Evolutionary conservation across 2,329 filamentous ascomycete genomes (phyloP).

Genomic region (Penicillium crustosum): DNA sequence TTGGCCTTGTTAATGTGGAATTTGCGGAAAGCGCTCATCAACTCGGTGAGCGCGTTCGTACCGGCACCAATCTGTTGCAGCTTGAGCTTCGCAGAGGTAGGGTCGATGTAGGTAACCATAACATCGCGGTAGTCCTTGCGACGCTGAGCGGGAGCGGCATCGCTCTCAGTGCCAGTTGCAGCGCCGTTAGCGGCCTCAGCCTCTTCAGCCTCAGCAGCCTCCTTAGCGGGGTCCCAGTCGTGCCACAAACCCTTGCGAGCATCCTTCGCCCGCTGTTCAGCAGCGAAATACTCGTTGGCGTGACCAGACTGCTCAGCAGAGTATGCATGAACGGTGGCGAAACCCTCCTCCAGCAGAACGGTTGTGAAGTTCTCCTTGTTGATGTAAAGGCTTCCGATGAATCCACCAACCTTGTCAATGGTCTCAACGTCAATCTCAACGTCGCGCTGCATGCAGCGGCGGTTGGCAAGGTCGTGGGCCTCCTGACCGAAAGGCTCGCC

Average conservation of each 20-base stretch:
- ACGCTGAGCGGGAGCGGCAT: slow-evolving; percentile 52
- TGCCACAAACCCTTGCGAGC: slow-evolving; percentile 86
- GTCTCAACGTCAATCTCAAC: slow-evolving; percentile 94
- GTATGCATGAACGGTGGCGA: slow-evolving; percentile 89
- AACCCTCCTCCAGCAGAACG: slow-evolving; percentile 85
- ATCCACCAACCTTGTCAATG: slow-evolving; percentile 93
- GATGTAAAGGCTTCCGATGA: slow-evolving; percentile 91
- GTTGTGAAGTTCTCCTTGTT: slow-evolving; percentile 96
- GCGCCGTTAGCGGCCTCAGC: slow-evolving; percentile 49
- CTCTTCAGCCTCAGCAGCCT: slow-evolving; percentile 62
- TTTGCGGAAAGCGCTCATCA: slow-evolving; percentile 88
- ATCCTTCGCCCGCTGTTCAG: slow-evolving; percentile 87
- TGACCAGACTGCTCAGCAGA: slow-evolving; percentile 95
- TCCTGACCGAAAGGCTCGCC: slow-evolving; percentile 95
- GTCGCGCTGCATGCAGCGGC: slow-evolving; percentile 86
- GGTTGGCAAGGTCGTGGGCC: slow-evolving; percentile 86
- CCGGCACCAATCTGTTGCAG: slow-evolving; percentile 86
- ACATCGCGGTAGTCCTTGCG: slow-evolving; percentile 94
- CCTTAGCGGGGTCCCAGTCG: slow-evolving; percentile 88
- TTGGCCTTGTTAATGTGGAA: slow-evolving; percentile 88
- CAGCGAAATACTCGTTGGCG: slow-evolving; percentile 78
- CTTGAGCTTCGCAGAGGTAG: slow-evolving; percentile 74
- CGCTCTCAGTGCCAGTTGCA: slow-evolving; percentile 55
- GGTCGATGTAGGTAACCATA: slow-evolving; percentile 84
- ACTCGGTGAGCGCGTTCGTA: slow-evolving; percentile 76